Evolutionary conservation across 2,329 filamentous ascomycete species (phyloP), one percentile per base, ranked within the genome.

Genomic region (Cercospora citrullina): DNA sequence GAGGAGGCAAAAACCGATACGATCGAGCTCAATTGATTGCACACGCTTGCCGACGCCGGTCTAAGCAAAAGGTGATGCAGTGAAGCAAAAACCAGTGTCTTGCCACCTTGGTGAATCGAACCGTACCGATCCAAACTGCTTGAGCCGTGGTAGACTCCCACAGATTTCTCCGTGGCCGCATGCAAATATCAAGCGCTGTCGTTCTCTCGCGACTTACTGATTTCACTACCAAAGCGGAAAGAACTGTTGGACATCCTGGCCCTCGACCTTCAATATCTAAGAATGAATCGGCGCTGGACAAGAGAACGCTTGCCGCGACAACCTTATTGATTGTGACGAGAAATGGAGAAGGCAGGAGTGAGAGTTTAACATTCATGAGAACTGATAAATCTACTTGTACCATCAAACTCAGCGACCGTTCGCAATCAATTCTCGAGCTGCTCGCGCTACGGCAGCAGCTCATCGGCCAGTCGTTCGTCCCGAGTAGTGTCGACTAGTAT

Each of bases 401-500:
- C 33, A 16, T 36, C 33, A 4, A 36, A 36, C 33, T 36, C 33
- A 14, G 33, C 33, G 33, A 36, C 16, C 33, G 33, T 14, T 36
- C 33, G 33, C 12, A 16, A 36, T 36, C 33, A 16, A 36, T 36
- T 36, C 14, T 36, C 33, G 33, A 36, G 12, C 12, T 36, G 33
- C 33, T 14, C 48, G 16, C 14, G 8, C 21, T 26, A 18, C 23
- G 18, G 23, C 6, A 26, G 12, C 23, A 14, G 12, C 23, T 59
- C 16, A 59, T 7, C 30, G 55, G 4, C 55, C 55, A 16, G 8
- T 21, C 14, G 33, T 55, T 16, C 51, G 33, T 26, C 62, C 62
- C 18, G 62, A 59, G 28, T 64, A 58, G 58, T 64, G 62, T 6
- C 31, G 31, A 39, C 51, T 58, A 14, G 62, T 21, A 21, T n/a